Conservation (phyloP, 2,329 filamentous ascomycete species). For the Calonectria hongkongensis region DNA sequence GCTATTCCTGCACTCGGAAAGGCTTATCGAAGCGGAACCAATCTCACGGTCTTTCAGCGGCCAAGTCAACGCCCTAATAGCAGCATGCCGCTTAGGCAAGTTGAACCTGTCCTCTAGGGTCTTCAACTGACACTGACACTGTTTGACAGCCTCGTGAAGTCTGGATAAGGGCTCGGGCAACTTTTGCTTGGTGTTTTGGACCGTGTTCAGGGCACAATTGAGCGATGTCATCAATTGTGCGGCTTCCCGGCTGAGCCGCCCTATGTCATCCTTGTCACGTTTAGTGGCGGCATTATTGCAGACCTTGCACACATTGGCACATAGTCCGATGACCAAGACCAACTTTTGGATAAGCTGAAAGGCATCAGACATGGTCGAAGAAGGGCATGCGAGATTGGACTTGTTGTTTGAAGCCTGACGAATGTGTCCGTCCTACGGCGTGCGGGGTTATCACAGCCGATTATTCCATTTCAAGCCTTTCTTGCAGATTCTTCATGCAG, state of each 20-base stretch:
- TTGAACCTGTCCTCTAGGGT: not conserved
- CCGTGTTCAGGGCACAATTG: not conserved
- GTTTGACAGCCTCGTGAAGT: not conserved
- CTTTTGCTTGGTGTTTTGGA: not conserved
- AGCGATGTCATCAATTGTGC: not conserved
- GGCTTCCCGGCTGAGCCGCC: not conserved
- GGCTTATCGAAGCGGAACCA: not conserved
- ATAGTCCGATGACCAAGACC: not conserved
- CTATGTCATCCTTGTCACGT: not conserved
- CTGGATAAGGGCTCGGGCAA: not conserved
- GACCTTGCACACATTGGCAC: not conserved
- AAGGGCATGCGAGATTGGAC: not conserved
- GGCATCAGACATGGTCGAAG: not conserved
- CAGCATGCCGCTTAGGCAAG: not conserved
- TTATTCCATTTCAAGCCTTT: too few species aligned
- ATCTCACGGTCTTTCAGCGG: not conserved
- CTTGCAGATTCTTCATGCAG: too few species aligned
- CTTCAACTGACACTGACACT: not conserved
- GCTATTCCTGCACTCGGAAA: not conserved
- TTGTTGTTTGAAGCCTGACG: not conserved
- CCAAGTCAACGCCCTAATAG: not conserved
- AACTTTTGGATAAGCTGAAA: not conserved
- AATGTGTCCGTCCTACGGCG: not conserved
- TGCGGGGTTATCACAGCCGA: too few species aligned
- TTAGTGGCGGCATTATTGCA: not conserved